These are phyloP conservation scores for Leishmania mexicana DNA, from an alignment of 208 protist species.

Conservation along the genomic window DNA sequence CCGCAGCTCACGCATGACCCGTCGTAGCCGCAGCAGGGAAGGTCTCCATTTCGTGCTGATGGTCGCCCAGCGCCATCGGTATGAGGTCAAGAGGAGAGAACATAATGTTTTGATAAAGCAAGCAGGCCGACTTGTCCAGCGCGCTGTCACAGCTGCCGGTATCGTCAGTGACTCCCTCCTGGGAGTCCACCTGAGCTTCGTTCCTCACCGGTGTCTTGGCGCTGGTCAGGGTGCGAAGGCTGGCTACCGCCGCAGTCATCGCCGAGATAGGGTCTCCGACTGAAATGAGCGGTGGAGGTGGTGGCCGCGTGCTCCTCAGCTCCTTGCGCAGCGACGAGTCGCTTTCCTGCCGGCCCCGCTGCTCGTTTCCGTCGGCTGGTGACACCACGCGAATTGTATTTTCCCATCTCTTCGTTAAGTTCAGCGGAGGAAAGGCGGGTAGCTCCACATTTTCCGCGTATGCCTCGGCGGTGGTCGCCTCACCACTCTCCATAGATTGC, in stretches of 20 bases:
- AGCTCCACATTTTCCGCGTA: neutral
- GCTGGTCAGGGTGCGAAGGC: neutral
- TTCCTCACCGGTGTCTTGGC: neutral
- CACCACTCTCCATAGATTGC: neutral
- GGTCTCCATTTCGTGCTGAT: constrained; percentile 17
- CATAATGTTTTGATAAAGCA: neutral
- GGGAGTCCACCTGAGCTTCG: constrained; percentile 5
- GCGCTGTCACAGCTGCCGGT: constrained; percentile 21
- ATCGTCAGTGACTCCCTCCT: constrained; percentile 12
- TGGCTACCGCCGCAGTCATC: neutral
- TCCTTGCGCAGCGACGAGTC: neutral
- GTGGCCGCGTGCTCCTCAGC: neutral
- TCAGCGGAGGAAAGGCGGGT: neutral
- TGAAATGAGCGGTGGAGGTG: neutral
- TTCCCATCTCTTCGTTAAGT: neutral
- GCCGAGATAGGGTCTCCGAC: neutral
- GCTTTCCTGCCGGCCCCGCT: neutral
- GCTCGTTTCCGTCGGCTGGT: neutral
- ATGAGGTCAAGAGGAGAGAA: constrained; percentile 19
- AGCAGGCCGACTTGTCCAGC: constrained; percentile 6
- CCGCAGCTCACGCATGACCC: neutral
- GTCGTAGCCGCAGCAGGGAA: constrained; percentile 5
- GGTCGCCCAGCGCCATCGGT: constrained; percentile 1
- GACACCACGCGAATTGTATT: neutral
- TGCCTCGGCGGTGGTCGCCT: neutral